Percentiles rank a stretch among this genome's conserved stretches.
Conservation (phyloP, 768 basidiomycete species). For the Lyophyllum semitale region DNA sequence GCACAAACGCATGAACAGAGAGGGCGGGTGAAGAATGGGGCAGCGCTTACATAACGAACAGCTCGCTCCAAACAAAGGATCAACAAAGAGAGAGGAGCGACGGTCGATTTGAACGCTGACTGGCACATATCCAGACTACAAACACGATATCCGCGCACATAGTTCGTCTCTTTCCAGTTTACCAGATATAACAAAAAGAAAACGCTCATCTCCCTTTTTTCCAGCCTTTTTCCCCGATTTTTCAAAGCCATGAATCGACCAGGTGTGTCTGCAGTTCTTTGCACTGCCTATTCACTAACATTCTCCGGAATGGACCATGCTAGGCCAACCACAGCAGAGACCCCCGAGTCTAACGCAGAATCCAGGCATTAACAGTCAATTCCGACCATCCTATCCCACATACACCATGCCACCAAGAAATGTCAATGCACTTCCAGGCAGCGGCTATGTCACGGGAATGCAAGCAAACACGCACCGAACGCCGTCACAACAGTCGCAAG, state of each 20-base stretch:
- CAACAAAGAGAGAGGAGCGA: constrained; percentile 36
- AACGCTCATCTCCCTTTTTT: constrained; percentile 21
- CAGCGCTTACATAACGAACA: constrained; percentile 18
- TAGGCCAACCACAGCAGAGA: constrained; percentile 82
- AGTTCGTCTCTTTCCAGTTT: constrained; percentile 3
- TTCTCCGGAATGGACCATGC: constrained; percentile 26
- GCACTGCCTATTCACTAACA: constrained; percentile 17
- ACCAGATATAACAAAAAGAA: not conserved
- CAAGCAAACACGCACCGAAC: constrained; percentile 64
- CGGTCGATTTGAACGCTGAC: constrained; percentile 15
- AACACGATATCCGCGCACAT: constrained; percentile 13
- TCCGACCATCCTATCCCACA: constrained; percentile 54
- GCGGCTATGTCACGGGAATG: constrained; percentile 57
- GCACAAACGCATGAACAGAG: not conserved
- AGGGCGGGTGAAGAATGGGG: not conserved
- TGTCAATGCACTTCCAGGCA: constrained; percentile 48
- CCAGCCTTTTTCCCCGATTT: constrained; percentile 25
- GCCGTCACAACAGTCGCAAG: constrained; percentile 52
- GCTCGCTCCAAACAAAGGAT: constrained; percentile 37
- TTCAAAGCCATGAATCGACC: constrained; percentile 61
- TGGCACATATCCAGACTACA: constrained; percentile 13
- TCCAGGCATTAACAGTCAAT: constrained; percentile 62
- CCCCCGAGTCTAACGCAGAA: constrained; percentile 74
- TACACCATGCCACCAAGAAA: constrained; percentile 67
- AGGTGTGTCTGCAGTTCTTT: constrained; percentile 39